These are phyloP conservation scores for Ceratopteris richardii DNA, from an alignment of 75 land plant genomes.

Conservation along the genomic window DNA sequence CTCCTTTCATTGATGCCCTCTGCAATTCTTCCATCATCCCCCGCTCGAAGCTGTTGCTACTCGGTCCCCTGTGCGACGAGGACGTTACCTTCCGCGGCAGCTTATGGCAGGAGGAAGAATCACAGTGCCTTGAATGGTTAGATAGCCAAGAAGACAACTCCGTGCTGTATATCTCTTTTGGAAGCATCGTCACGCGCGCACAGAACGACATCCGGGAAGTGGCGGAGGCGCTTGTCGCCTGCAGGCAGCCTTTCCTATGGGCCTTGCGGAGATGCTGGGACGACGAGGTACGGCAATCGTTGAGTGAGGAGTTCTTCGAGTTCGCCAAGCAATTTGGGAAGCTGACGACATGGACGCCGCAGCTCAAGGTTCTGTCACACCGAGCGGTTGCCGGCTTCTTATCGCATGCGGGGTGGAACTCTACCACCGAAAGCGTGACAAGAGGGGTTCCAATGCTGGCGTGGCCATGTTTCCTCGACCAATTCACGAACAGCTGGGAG, in stretches of 20 bases:
- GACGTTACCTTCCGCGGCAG: too few relatives aligned
- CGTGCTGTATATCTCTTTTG: conserved; percentile 19
- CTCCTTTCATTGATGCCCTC: too few relatives aligned
- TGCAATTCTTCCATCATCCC: too few relatives aligned
- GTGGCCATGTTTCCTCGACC: conserved; percentile 5
- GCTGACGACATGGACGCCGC: conserved; percentile 2
- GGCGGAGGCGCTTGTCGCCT: conserved; percentile 6
- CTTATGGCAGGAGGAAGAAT: conserved; percentile 9
- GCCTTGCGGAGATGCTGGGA: conserved; percentile 7
- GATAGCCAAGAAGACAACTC: conserved; percentile 9
- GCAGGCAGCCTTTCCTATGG: conserved; percentile 20
- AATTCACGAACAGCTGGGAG: background rate
- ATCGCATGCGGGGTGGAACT: background rate
- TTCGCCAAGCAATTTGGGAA: background rate
- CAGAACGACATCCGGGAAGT: conserved; percentile 10
- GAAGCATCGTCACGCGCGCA: conserved; percentile 14
- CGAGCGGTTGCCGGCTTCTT: background rate
- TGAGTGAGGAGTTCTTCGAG: background rate
- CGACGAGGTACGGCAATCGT: background rate
- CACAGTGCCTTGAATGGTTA: conserved; percentile 8
- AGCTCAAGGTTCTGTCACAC: background rate
- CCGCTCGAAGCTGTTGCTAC: too few relatives aligned
- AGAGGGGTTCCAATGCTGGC: conserved; percentile 1
- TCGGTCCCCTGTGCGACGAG: too few relatives aligned
- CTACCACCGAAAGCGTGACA: background rate